A percentile compares a stretch with the other conserved stretches of the same genome.
Conservation (phyloP, 2,329 filamentous ascomycete species). For the Sarocladium kiliense region DNA sequence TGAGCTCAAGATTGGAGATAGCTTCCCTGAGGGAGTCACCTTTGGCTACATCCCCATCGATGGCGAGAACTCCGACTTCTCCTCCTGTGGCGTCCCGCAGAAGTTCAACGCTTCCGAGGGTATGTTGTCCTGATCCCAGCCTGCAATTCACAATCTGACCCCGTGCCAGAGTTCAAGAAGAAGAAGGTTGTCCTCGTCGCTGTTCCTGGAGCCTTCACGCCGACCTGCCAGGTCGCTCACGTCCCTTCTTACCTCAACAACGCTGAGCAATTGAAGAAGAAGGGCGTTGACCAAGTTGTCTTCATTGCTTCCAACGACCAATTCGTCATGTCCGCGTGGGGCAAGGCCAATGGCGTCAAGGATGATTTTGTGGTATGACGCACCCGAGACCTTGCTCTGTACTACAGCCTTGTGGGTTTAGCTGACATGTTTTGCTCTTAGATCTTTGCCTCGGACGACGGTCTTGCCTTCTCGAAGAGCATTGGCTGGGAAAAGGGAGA, state of each 20-base stretch:
- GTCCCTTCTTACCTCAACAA: conserved; percentile 75
- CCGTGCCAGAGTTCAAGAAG: conserved; percentile 42
- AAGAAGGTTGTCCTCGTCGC: conserved; percentile 54
- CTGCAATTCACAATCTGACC: no score
- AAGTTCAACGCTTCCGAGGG: conserved; percentile 75
- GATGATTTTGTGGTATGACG: conserved; percentile 55
- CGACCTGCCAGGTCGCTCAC: conserved; percentile 77
- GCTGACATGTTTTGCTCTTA: conserved; percentile 21
- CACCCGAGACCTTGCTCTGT: no score
- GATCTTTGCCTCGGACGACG: conserved; percentile 71
- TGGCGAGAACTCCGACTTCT: conserved; percentile 62
- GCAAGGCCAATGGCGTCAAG: conserved; percentile 77
- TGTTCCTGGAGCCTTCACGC: conserved; percentile 73
- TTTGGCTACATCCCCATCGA: conserved; percentile 83
- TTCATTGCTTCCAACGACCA: conserved; percentile 82
- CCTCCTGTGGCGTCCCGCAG: conserved; percentile 71
- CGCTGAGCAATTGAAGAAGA: conserved; percentile 63
- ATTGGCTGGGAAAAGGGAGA: conserved; percentile 74
- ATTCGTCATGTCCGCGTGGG: conserved; percentile 85
- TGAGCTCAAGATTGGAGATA: conserved; percentile 53
- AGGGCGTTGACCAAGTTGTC: conserved; percentile 78
- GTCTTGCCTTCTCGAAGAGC: conserved; percentile 67
- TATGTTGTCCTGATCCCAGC: no score
- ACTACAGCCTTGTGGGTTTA: no score
- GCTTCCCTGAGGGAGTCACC: conserved; percentile 72